Conservation (phyloP, 2,329 filamentous ascomycete genomes). For the Colletotrichum viniferum region DNA sequence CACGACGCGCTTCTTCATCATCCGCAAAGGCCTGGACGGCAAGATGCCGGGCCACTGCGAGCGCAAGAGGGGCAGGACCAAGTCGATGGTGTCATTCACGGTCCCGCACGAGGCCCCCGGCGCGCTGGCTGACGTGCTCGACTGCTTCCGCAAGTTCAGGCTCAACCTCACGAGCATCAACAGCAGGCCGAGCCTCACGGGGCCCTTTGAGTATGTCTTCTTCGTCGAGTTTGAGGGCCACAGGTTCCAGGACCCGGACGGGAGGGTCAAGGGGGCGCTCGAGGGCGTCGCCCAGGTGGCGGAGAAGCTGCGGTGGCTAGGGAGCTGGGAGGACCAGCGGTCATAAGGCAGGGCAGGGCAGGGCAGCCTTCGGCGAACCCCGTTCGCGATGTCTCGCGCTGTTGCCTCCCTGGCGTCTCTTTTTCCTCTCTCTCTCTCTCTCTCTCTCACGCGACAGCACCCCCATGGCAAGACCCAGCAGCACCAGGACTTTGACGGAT, state of each 20-base stretch:
- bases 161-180: constrained; percentile 93
- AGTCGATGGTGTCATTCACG: constrained; percentile 83
- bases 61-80: constrained; percentile 42
- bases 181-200: constrained; percentile 75
- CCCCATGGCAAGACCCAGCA: not conserved
- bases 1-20: constrained; percentile 78
- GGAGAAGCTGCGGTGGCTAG: constrained; percentile 70
- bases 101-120: constrained; percentile 79
- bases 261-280: constrained; percentile 65
- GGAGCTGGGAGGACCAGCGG: constrained; percentile 63
- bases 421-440: not conserved
- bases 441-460: not conserved
- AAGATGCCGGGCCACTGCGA: constrained; percentile 18
- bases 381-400: not conserved
- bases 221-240: constrained; percentile 87
- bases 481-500: not conserved
- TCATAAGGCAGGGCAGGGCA: constrained; percentile 36
- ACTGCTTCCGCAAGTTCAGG: constrained; percentile 73
- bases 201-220: constrained; percentile 91
- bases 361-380: not conserved
- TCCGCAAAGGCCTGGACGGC: constrained; percentile 44
- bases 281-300: constrained; percentile 61
- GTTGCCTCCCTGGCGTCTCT: not conserved
- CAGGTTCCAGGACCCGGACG: constrained; percentile 54
- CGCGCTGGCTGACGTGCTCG: constrained; percentile 80